These are phyloP conservation scores for Malus sylvestris DNA, from an alignment of 306 rosid species.

Conservation along the genomic window DNA sequence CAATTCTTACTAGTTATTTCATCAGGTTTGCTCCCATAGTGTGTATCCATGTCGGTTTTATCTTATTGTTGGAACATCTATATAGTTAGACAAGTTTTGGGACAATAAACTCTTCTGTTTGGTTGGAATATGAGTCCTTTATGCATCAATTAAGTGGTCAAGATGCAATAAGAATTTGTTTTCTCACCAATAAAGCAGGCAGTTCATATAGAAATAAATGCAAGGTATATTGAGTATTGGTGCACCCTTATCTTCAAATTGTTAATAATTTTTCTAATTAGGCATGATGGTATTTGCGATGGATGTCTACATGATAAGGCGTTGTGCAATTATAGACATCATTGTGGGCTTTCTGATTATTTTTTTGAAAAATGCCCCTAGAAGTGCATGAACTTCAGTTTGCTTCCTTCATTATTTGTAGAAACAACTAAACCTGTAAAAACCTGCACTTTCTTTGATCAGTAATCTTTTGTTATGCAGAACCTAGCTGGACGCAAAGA, in stretches of 20 bases:
- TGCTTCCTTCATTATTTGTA: background rate
- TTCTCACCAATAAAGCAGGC: background rate
- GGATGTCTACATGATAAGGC: background rate
- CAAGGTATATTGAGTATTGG: background rate
- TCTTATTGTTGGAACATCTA: background rate
- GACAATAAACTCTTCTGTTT: background rate
- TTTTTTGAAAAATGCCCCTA: background rate
- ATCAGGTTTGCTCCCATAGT: background rate
- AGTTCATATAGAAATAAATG: background rate
- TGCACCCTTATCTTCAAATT: background rate
- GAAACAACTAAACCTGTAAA: background rate
- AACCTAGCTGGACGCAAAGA: constrained; percentile 91
- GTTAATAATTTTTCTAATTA: background rate
- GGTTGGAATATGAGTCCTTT: background rate
- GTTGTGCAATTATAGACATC: background rate
- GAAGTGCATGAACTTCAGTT: background rate
- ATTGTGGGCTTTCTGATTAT: background rate
- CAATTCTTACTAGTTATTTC: background rate
- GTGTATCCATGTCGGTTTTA: background rate
- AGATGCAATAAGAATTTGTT: background rate
- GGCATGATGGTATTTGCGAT: background rate
- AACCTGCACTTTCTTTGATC: constrained; percentile 15
- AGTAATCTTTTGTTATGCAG: constrained; percentile 35
- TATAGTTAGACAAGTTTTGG: background rate
- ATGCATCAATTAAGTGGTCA: background rate